Evolutionary conservation across 2,329 filamentous ascomycete species (phyloP).

Genomic region (Ascocoryne sarcoides): DNA sequence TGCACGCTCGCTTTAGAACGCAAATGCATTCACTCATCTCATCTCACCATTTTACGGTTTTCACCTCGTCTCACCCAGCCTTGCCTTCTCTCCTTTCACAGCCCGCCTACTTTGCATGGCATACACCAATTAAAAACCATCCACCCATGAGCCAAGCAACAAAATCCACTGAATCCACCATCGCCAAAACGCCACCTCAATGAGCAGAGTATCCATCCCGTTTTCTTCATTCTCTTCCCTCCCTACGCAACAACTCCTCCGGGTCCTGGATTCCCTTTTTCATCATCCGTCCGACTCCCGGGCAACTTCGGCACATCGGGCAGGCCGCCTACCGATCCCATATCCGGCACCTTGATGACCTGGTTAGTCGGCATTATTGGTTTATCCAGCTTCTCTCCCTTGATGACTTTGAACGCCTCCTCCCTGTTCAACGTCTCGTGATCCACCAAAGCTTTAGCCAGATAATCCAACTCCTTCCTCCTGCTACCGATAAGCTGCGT

Average conservation of each 20-base stretch:
- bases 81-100: too few species aligned
- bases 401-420: conserved; percentile 85
- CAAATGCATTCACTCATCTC: too few species aligned
- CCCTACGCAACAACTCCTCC: conserved; percentile 24
- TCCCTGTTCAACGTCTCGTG: conserved; percentile 87
- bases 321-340: conserved; percentile 4
- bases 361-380: conserved; percentile 45
- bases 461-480: conserved; percentile 74
- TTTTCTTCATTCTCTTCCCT: too few species aligned
- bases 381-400: conserved; percentile 72
- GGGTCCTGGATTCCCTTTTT: conserved; percentile 17
- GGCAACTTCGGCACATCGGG: conserved; percentile 19
- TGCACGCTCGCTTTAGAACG: too few species aligned
- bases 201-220: too few species aligned
- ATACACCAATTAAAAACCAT: too few species aligned
- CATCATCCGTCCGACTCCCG: conserved; percentile 14
- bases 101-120: too few species aligned
- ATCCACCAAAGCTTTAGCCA: conserved; percentile 83
- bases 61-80: too few species aligned
- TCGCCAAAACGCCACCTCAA: too few species aligned
- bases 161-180: too few species aligned
- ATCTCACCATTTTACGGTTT: too few species aligned
- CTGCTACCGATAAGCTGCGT: conserved; percentile 61
- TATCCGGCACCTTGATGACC: conserved; percentile 57
- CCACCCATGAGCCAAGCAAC: too few species aligned